Evolutionary conservation across 306 rosid species (phyloP).

Genomic region (Citrullus amarus): DNA sequence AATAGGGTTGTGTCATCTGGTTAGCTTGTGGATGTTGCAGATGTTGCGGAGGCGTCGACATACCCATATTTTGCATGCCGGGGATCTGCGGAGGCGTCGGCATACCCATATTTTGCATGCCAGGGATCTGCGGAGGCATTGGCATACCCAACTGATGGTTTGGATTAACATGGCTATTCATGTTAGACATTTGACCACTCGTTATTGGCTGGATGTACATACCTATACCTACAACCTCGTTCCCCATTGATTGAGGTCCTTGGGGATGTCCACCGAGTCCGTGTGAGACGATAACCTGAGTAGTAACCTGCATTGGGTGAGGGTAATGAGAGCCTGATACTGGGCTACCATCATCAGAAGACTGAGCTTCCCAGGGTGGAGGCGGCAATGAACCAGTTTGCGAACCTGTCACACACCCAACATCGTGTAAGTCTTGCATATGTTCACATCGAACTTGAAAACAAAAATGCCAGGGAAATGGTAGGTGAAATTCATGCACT

Average conservation of each 20-base stretch:
- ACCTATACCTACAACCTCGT: constrained; percentile 41
- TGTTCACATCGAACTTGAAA: constrained; percentile 5
- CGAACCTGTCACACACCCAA: constrained; percentile 32
- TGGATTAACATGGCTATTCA: constrained; percentile 46
- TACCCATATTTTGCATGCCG: constrained; percentile 16
- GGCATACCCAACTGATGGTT: constrained; percentile 46
- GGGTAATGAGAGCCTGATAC: constrained; percentile 56
- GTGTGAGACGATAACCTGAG: constrained; percentile 46
- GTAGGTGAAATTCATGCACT: background rate
- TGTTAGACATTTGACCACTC: constrained; percentile 34
- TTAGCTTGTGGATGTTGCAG: constrained; percentile 37
- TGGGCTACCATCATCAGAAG: constrained; percentile 38
- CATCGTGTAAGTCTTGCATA: background rate
- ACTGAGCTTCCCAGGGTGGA: constrained; percentile 98
- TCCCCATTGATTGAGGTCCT: constrained; percentile 48
- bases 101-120: constrained; percentile 12
- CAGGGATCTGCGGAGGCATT: constrained; percentile 34
- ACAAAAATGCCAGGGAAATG: constrained; percentile 9
- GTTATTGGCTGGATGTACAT: constrained; percentile 63
- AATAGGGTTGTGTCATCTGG: constrained; percentile 31
- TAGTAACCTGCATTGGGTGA: constrained; percentile 49
- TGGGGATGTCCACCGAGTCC: constrained; percentile 40
- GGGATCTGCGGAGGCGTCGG: constrained; percentile 24
- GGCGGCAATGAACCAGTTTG: constrained; percentile 71
- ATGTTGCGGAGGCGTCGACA: constrained; percentile 22